Evolutionary conservation across 2,329 filamentous ascomycete species (phyloP).

Genomic region (Fusarium denticulatum): DNA sequence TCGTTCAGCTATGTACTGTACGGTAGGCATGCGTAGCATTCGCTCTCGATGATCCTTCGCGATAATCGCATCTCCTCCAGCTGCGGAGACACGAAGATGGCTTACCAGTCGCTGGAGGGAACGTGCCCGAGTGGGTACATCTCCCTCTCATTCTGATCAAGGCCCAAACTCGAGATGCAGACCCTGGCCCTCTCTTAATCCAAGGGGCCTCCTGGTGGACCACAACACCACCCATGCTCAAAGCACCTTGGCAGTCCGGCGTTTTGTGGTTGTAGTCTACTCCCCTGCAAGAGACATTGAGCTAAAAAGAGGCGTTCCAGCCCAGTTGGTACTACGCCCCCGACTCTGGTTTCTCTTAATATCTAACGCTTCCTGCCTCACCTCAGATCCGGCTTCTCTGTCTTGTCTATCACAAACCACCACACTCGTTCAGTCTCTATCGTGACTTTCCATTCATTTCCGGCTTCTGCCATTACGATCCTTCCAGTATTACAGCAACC

Average conservation of each 20-base stretch:
- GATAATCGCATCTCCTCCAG: neutral
- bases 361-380: slow-evolving; percentile 41
- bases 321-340: slow-evolving; percentile 34
- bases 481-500: slow-evolving; percentile 40
- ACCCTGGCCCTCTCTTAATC: slow-evolving; percentile 20
- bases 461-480: slow-evolving; percentile 44
- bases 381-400: slow-evolving; percentile 27
- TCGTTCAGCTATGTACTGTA: neutral
- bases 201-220: slow-evolving; percentile 40
- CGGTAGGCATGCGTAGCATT: neutral
- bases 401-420: slow-evolving; percentile 37
- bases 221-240: slow-evolving; percentile 31
- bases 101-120: neutral
- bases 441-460: slow-evolving; percentile 45
- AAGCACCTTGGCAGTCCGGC: slow-evolving; percentile 41
- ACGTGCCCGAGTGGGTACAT: slow-evolving; percentile 14
- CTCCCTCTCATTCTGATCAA: slow-evolving; percentile 26
- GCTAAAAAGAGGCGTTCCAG: slow-evolving; percentile 40
- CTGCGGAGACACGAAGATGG: neutral
- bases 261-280: slow-evolving; percentile 40
- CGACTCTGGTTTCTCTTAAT: slow-evolving; percentile 42
- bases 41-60: neutral
- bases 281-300: slow-evolving; percentile 32
- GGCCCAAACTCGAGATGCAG: slow-evolving; percentile 5
- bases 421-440: slow-evolving; percentile 43